Conservation (phyloP, 805 yeast genomes). For the Ogataea siamensis region DNA sequence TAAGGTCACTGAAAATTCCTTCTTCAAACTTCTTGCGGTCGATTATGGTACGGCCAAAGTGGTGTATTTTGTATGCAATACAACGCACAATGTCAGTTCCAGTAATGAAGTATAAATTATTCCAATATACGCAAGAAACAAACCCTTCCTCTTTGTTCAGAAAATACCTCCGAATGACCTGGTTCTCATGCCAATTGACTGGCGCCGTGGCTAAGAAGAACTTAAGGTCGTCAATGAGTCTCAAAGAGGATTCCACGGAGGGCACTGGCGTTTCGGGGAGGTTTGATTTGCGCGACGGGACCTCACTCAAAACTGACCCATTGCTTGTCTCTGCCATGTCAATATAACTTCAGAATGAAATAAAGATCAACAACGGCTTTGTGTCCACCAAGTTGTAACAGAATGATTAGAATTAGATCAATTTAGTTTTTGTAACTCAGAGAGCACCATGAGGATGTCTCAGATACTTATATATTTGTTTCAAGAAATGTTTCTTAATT, state of each 20-base stretch:
- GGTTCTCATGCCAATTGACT: conserved; percentile 87
- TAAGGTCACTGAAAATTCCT: conserved; percentile 87
- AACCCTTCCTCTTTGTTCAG: conserved; percentile 87
- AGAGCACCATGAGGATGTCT: conserved; percentile 11
- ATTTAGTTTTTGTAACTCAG: conserved; percentile 7
- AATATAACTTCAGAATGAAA: conserved; percentile 3
- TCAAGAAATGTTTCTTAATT: conserved; percentile 9
- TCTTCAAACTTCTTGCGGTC: conserved; percentile 96
- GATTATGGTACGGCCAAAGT: conserved; percentile 79
- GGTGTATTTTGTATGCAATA: conserved; percentile 81
- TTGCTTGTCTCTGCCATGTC: conserved; percentile 12
- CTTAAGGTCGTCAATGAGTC: conserved; percentile 73
- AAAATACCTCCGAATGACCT: conserved; percentile 80
- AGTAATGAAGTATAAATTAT: conserved; percentile 81
- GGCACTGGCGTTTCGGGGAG: conserved; percentile 1
- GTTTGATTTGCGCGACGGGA: conserved; percentile 5
- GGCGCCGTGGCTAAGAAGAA: conserved; percentile 92
- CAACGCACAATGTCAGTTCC: conserved; percentile 97
- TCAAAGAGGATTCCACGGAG: conserved; percentile 48
- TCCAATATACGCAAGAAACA: conserved; percentile 92
- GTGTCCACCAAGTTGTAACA: conserved; percentile 9
- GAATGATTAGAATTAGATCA: conserved; percentile 5
- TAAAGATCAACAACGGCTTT: conserved; percentile 4
- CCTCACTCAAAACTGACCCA: conserved; percentile 9
- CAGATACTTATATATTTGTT: conserved; percentile 14